Base-by-base conservation (phyloP, 495 filamentous ascomycete genomes). In the Podospora appendiculata region DNA sequence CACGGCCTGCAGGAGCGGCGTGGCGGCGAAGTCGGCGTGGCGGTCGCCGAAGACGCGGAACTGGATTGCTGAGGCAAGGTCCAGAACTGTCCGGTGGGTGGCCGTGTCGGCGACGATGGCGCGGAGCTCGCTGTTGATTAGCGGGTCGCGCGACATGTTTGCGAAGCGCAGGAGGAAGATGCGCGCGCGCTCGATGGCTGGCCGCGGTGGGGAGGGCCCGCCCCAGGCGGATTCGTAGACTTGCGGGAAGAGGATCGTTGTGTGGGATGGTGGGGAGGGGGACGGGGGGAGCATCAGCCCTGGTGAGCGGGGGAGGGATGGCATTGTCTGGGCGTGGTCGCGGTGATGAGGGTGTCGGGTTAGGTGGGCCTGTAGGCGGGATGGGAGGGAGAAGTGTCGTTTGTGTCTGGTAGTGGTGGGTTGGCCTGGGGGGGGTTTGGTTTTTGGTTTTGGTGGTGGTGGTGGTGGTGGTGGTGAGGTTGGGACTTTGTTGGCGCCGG, bases 221-320 rank as follows among this genome's bases (percentile, higher is more conserved):
- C 60, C 63, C 65, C 65, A 68, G 0, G 65, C 65, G 38, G 66
- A 54, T 47, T 68, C 60, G 49, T 66, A 68, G n/a, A 60, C 58
- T 5, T 52, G 51, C 9, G 65, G 63, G 44, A 68, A 68, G 40
- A 57, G 35, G 34, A 68, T 65, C 32, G 41, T 40, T 35, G 64
- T 58, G 19, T 63, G 48, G 2, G 25, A 25, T 5, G 25, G 25
- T 5, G 25, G 25, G 25, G 25, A 25, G 25, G 25, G 25, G 25
- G 25, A 25, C 2, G 25, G 25, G 2, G 25, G 25, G 2, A 5
- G 25, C 2, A 25, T 25, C 2, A n/a, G n/a, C n/a, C 25, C 25
- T 2, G 25, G 25, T 25, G 25, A 25, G 25, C 25, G 25, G 2
- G 25, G 25, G 25, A 25, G 25, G 25, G 25, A 25, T 2, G 25